Base-by-base conservation (phyloP, 225 moss, liverwort and hornwort genomes). In the Sphagnum tenellum region DNA sequence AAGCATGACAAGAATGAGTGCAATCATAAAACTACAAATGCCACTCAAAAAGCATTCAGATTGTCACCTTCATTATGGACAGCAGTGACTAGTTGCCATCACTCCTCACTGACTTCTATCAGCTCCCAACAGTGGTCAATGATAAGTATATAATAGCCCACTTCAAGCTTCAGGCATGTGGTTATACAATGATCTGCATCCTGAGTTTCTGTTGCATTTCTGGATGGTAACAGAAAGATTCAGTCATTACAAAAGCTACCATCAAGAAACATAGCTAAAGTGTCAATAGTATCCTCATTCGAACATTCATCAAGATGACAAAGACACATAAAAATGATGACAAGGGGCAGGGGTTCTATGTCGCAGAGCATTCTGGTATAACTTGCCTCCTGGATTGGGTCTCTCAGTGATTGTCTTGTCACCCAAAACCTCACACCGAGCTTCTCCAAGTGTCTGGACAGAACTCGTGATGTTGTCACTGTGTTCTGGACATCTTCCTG, bases 381-480 rank as follows among this genome's bases (percentile, higher is more conserved):
- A 62, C 75, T 69, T 12, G 82, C 96, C 78, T 88, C 90, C 68
- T 79, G 81, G 64, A 90, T 86, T 48, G 96, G 96, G 69, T 92
- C 93, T 49, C 80, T 81, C 50, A 93, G 55, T 2, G 81, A 86
- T 57, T 81, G 73, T 66, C 84, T 89, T 0, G 85, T 88, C 55
- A 75, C 84, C 55, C 89, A 87, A 64, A 98, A 88, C 55, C 93
- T 86, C 75, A 98, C 81, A 59, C 93, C 96, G 50, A 98, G 93
- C 70, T 93, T 98, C 67, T 92, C 96, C 61, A 98, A 76, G 76
- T 98, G 93, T 54, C 89, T 84, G 51, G 90, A 75, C 57, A 93
- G 66, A 62, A 69, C 76, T 12, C 82, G 75, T 48, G 87, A 76
- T 14, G 83, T 81, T 50, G 69, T 65, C 44, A 77, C 69, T 29